These are phyloP conservation scores for Lecanosticta acicola DNA, from an alignment of 2,329 filamentous ascomycete genomes.

Conservation along the genomic window DNA sequence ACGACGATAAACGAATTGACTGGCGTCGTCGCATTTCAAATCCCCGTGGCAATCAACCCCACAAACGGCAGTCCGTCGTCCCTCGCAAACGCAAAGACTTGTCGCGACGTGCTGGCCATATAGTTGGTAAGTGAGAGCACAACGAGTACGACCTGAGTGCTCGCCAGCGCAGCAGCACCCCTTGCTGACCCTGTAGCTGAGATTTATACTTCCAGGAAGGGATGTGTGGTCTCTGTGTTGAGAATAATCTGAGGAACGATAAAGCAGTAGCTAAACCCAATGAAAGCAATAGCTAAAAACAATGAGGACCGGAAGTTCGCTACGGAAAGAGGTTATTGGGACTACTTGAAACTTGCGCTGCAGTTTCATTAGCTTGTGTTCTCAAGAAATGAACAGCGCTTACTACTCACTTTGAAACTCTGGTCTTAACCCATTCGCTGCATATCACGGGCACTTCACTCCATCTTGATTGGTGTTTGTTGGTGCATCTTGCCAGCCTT, in stretches of 20 bases:
- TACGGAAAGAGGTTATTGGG: too few relatives aligned
- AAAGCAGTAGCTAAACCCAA: slow-evolving; percentile 7
- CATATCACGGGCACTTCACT: too few relatives aligned
- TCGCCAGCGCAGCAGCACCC: background rate
- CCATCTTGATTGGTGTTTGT: too few relatives aligned
- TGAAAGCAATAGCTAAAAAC: too few relatives aligned
- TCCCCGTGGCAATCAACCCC: slow-evolving; percentile 27
- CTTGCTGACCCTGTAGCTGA: slow-evolving; percentile 3
- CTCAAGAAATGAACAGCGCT: too few relatives aligned
- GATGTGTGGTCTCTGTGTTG: background rate
- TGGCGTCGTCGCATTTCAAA: slow-evolving; percentile 5
- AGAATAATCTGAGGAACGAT: slow-evolving; percentile 3
- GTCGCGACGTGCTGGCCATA: slow-evolving; percentile 41
- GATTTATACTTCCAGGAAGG: slow-evolving; percentile 6
- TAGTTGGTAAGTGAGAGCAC: slow-evolving; percentile 5
- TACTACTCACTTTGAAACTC: too few relatives aligned
- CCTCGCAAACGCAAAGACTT: slow-evolving; percentile 41
- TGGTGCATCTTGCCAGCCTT: too few relatives aligned
- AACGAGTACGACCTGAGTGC: slow-evolving; percentile 2
- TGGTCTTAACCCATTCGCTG: too few relatives aligned
- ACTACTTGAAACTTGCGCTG: too few relatives aligned
- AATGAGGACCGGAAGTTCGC: too few relatives aligned
- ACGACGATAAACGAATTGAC: slow-evolving; percentile 5
- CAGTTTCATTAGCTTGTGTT: too few relatives aligned
- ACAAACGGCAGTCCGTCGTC: slow-evolving; percentile 36